Percentiles rank a stretch among this genome's conserved stretches.
These are phyloP conservation scores for Thelephora ganbajun DNA, from an alignment of 768 basidiomycete genomes.

Conservation along the genomic window DNA sequence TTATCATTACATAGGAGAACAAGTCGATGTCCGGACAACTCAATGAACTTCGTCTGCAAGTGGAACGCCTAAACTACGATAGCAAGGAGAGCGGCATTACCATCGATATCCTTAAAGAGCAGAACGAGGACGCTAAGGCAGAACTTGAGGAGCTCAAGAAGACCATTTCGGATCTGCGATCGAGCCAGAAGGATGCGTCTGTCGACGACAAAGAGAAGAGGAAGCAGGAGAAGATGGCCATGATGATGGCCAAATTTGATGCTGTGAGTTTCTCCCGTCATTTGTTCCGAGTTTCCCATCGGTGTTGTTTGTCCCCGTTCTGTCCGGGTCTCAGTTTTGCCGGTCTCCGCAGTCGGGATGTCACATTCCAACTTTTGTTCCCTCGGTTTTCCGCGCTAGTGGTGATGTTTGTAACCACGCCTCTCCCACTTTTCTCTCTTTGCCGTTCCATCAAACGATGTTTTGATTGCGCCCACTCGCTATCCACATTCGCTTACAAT, in stretches of 20 bases:
- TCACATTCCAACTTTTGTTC: not conserved
- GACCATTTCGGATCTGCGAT: constrained; percentile 65
- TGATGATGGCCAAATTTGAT: constrained; percentile 99
- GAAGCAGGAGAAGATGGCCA: constrained; percentile 98
- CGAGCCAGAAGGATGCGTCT: constrained; percentile 69
- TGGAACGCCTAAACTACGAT: constrained; percentile 89
- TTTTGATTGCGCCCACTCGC: not conserved
- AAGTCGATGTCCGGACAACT: constrained; percentile 87
- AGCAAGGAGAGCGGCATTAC: constrained; percentile 90
- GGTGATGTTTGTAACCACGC: too few relatives aligned
- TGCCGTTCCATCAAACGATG: not conserved
- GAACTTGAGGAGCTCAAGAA: constrained; percentile 87
- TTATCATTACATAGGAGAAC: constrained; percentile 54
- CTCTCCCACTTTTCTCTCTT: not conserved
- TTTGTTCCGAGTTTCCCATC: not conserved
- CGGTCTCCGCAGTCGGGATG: too few relatives aligned
- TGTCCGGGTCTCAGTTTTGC: constrained; percentile 5
- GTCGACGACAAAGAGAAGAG: constrained; percentile 97
- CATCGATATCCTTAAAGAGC: constrained; percentile 90
- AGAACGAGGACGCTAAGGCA: constrained; percentile 71
- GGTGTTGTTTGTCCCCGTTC: not conserved
- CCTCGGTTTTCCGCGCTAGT: too few relatives aligned
- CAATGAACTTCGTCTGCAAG: constrained; percentile 82
- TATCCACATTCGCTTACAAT: not conserved
- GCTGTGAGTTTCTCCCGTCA: constrained; percentile 38